Percentiles rank a stretch among this genome's conserved stretches.
These are phyloP conservation scores for Metschnikowia noctiluminum DNA, from an alignment of 805 yeast species.

Conservation along the genomic window DNA sequence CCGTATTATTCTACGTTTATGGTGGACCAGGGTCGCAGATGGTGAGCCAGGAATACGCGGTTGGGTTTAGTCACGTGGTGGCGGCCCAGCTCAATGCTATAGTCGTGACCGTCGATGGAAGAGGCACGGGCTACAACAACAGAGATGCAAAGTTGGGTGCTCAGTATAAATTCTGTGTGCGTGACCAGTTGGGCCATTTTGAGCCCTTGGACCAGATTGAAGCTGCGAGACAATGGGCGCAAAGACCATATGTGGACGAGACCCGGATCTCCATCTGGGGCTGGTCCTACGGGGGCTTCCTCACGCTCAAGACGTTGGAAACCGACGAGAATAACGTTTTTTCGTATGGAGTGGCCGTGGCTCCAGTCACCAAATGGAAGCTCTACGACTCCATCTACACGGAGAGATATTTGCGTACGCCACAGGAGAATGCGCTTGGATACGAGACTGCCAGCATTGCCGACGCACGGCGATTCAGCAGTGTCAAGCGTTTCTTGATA, in stretches of 20 bases:
- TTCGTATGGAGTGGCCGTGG: constrained; percentile 90
- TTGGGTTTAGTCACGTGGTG: constrained; percentile 68
- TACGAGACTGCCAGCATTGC: constrained; percentile 57
- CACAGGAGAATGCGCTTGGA: constrained; percentile 62
- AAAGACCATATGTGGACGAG: constrained; percentile 60
- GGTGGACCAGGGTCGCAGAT: constrained; percentile 96
- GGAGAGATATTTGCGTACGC: constrained; percentile 90
- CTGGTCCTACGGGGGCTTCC: constrained; percentile 96
- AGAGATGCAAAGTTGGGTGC: constrained; percentile 41
- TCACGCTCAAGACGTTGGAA: constrained; percentile 87
- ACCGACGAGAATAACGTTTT: constrained; percentile 62
- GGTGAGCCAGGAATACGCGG: constrained; percentile 58
- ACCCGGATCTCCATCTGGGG: constrained; percentile 87
- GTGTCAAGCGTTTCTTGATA: constrained; percentile 62
- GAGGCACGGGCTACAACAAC: constrained; percentile 94
- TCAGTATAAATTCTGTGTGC: constrained; percentile 68
- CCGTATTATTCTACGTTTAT: constrained; percentile 83
- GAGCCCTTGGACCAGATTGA: constrained; percentile 86
- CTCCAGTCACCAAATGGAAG: constrained; percentile 95
- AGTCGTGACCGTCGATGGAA: constrained; percentile 93
- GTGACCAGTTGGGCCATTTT: constrained; percentile 75
- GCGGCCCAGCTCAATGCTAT: constrained; percentile 77
- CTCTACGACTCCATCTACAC: constrained; percentile 92
- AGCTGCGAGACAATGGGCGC: constrained; percentile 73
- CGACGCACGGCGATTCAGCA: constrained; percentile 54